Base-by-base conservation (phyloP, 2,329 filamentous ascomycete species). In the Aspergillus persii region DNA sequence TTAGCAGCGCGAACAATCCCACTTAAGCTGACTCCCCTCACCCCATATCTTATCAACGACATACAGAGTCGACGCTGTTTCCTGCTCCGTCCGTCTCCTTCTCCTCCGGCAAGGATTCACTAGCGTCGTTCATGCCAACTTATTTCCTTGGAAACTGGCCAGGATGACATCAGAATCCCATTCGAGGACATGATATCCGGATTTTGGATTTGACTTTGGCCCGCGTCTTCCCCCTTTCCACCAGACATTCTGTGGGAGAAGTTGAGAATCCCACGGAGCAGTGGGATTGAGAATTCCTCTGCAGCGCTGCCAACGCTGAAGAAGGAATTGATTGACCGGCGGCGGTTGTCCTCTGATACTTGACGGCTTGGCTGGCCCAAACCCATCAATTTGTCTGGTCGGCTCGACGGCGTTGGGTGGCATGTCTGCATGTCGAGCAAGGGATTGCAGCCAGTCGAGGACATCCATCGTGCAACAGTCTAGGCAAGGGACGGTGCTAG, bases 91-190 rank as follows among this genome's bases (percentile, higher is more conserved):
- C 3, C 7, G 12, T 54, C n/a, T 46, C 26, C 44, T 44, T 31
- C 18, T n/a, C 23, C n/a, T 39, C 27, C 39, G 18, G 41, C 46
- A 30, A 49, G 55, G 50, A 30, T 26, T 12, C 27, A 44, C 23
- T 52, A 47, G 50, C 29, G 39, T 36, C 36, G 7, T 53, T 50
- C 31, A 18, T 15, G 31, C 33, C 36, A 56, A 33, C 54, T 41
- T 36, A 26, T 48, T 57, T 57, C 50, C 55, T 52, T 52, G 49
- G 49, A 57, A 57, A 23, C 7, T n/a, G 15, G 8, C 23, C 27
- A 31, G n/a, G 11, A 57, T 57, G 49, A 57, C 55, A 57, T 57
- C 55, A 57, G 36, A 36, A 46, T 53, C 26, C 26, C 3, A 51
- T 26, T 27, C 4, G 7, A 11, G 23, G 18, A 15, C 36, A 46